A percentile compares a stretch with the other conserved stretches of the same genome.
These are phyloP conservation scores for Pseudozyma sp. DNA, from an alignment of 1,284 basidiomycete species.

Conservation along the genomic window DNA sequence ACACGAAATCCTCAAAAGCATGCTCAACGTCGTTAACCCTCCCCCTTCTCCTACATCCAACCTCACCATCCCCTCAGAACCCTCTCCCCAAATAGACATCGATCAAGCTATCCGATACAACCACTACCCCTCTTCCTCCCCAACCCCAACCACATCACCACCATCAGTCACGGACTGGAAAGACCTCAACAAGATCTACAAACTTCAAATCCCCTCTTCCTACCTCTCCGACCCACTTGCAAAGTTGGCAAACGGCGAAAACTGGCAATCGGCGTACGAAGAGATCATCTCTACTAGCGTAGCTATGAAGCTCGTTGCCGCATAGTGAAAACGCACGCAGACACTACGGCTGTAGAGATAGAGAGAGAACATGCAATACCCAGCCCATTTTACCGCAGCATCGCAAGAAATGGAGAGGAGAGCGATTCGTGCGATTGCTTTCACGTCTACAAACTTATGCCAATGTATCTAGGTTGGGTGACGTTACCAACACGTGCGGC, in stretches of 20 bases:
- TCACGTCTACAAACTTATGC: no score
- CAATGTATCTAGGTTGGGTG: neutral
- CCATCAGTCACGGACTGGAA: slow-evolving; percentile 44
- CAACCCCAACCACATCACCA: neutral
- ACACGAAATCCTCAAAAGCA: slow-evolving; percentile 19
- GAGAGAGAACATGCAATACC: no score
- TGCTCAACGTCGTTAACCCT: slow-evolving; percentile 30
- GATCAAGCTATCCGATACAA: slow-evolving; percentile 31
- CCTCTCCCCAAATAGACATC: slow-evolving; percentile 11
- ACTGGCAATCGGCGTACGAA: slow-evolving; percentile 19
- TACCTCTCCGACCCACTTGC: slow-evolving; percentile 8
- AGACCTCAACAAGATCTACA: slow-evolving; percentile 54
- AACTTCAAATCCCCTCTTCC: slow-evolving; percentile 33
- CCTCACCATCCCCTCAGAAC: slow-evolving; percentile 15
- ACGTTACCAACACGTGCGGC: neutral
- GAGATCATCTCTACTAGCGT: slow-evolving; percentile 49
- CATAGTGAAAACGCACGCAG: slow-evolving; percentile 2
- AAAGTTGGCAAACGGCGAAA: neutral
- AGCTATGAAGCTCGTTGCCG: slow-evolving; percentile 53
- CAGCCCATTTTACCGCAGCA: neutral
- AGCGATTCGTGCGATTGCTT: no score
- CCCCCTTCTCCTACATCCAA: neutral
- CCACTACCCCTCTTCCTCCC: neutral
- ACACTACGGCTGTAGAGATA: no score
- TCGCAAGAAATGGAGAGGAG: no score